phyloP scores from a whole-genome alignment of 2,329 filamentous ascomycete genomes.

The Celoporthe dispersa region DNA sequence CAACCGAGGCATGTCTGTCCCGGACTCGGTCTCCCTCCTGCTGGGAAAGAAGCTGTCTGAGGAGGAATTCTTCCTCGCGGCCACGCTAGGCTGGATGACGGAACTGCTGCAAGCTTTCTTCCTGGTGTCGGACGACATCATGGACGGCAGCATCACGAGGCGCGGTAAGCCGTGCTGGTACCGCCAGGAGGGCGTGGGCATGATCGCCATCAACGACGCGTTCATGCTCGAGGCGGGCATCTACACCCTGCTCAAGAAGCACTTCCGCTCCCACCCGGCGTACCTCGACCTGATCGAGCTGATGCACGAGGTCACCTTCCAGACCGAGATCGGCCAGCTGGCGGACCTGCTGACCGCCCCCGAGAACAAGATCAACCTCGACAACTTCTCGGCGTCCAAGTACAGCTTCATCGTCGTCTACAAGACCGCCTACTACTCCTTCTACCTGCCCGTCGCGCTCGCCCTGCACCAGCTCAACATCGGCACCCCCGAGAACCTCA shows the following conservation, averaged over 20 bases:
- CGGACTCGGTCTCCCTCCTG: slow-evolving; percentile 85
- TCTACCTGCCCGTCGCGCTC: slow-evolving; percentile 95
- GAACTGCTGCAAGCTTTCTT: slow-evolving; percentile 99
- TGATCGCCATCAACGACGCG: slow-evolving; percentile 97
- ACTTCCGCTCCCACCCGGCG: slow-evolving; percentile 83
- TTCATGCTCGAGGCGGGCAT: slow-evolving; percentile 94
- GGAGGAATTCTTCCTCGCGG: slow-evolving; percentile 86
- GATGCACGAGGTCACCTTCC: slow-evolving; percentile 91
- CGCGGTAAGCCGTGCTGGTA: slow-evolving; percentile 98
- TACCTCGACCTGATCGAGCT: slow-evolving; percentile 94
- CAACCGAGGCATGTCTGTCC: slow-evolving; percentile 97
- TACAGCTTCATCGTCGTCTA: slow-evolving; percentile 99
- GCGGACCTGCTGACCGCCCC: slow-evolving; percentile 95
- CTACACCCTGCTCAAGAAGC: slow-evolving; percentile 90
- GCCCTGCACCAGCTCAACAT: slow-evolving; percentile 84
- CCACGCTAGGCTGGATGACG: slow-evolving; percentile 93
- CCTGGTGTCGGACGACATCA: slow-evolving; percentile 97
- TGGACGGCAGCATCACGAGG: slow-evolving; percentile 94
- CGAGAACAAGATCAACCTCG: slow-evolving; percentile 88
- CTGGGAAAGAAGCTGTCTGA: slow-evolving; percentile 71
- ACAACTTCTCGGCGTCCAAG: slow-evolving; percentile 95
- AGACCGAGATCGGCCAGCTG: slow-evolving; percentile 94
- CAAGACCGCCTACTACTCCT: slow-evolving; percentile 99
- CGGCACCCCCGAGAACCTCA: slow-evolving; percentile 86
- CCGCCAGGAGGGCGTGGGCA: slow-evolving; percentile 83